Evolutionary conservation across 78 protist species (phyloP).

Genomic region (Pelomyxa schiedti): DNA sequence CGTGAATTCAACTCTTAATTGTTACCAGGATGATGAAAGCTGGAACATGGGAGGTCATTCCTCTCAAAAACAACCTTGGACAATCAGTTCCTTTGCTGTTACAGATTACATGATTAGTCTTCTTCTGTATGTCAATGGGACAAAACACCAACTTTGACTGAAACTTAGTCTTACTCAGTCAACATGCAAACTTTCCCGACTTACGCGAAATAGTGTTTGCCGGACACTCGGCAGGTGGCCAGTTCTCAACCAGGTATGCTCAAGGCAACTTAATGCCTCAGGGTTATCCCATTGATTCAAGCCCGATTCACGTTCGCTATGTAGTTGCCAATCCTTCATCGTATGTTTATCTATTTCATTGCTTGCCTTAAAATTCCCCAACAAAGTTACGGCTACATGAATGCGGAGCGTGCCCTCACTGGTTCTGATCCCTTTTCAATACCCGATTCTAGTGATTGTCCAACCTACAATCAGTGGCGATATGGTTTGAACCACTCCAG

Average conservation of each 20-base stretch:
- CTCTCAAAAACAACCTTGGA: not conserved
- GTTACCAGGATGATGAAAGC: not conserved
- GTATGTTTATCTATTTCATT: not conserved
- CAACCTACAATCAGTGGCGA: not conserved
- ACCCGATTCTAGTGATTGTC: not conserved
- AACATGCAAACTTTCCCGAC: not conserved
- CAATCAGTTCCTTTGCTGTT: not conserved
- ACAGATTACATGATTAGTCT: not conserved
- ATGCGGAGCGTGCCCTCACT: not conserved
- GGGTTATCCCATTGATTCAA: too few relatives aligned
- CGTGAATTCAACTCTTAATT: too few relatives aligned
- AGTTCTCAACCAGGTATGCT: not conserved
- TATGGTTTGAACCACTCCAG: not conserved
- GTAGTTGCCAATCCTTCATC: not conserved
- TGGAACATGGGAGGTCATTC: not conserved
- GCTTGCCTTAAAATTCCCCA: too few relatives aligned
- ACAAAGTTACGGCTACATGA: too few relatives aligned
- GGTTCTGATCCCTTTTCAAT: not conserved
- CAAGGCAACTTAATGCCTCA: not conserved
- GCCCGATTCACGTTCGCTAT: not conserved
- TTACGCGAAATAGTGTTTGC: not conserved
- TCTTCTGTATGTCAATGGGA: not conserved
- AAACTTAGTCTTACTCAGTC: not conserved
- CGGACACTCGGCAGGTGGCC: not conserved
- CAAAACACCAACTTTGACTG: not conserved